Evolutionary conservation across 345 rosid species (phyloP), one percentile per base, ranked within the genome.

Genomic region (Salix purpurea): DNA sequence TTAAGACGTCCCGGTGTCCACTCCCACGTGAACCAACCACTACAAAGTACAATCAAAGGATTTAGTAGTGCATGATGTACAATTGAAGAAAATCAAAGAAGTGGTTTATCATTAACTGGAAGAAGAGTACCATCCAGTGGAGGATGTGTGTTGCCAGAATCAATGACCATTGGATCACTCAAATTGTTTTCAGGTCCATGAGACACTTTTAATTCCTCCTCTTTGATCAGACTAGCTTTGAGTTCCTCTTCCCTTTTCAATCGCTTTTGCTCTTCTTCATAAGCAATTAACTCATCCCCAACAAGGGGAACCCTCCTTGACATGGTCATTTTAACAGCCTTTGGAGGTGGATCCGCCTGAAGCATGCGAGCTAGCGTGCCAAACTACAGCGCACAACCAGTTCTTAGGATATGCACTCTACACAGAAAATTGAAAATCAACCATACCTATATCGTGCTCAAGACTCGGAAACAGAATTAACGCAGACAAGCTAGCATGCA

Each of bases 291-390:
- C 90, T 96, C 99, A 79, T 93, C 99, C 79, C 99, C 99, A 82
- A 88, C 92, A 89, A 96, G 87, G 84, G 97, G 99, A 89, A 93
- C 86, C 89, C 99, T 93, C 88, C 79, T 89, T 74, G 99, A 96
- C 89, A 96, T 86, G 70, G 86, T 92, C 70, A 96, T 94, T 91
- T 96, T 96, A 73, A 93, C 98, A 81, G 93, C 92, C 85, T 92
- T 96, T 69, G 99, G 99, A 80, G 99, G 98, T 80, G 99, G 98
- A 85, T 94, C 89, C 76, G 98, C 92, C 91, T 96, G 99, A 69
- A 96, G 99, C 92, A 88, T 90, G 73, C 99, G 98, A 78, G 99
- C 97, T 85, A 96, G 79, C 15, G 98, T 89, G 56, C 96, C 98
- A 86, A 86, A 96, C 99, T 96, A 84, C 85, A 87, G 66, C 15